Conservation (phyloP, 78 protist genomes). For the Chrysochromulina tobinii region DNA sequence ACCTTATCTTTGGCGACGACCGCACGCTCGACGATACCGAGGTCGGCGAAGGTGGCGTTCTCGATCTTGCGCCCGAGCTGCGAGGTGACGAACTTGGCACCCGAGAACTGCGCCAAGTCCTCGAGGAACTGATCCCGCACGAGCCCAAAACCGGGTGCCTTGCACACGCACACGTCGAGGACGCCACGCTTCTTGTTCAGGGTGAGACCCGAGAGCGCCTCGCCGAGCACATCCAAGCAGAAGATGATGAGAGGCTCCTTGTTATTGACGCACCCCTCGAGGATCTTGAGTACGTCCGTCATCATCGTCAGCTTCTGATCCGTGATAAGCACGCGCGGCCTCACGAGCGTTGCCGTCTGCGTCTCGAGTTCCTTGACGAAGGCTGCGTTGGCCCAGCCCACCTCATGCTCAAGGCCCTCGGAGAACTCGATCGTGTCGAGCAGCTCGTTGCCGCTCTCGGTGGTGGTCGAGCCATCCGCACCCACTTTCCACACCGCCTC, state of each 20-base stretch:
- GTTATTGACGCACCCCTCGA: background rate
- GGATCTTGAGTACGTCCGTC: background rate
- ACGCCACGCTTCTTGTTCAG: conserved; percentile 32
- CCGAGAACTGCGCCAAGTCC: conserved; percentile 38
- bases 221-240: conserved; percentile 3
- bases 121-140: conserved; percentile 16
- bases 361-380: background rate
- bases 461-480: background rate
- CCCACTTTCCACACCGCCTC: background rate
- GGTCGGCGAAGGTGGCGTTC: background rate
- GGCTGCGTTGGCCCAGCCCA: background rate
- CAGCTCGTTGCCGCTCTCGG: background rate
- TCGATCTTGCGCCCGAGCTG: background rate
- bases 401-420: conserved; percentile 31
- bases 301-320: background rate
- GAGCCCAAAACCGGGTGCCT: conserved; percentile 47
- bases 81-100: background rate
- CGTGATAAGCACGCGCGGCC: background rate
- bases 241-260: conserved; percentile 35
- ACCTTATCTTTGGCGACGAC: conserved; percentile 4
- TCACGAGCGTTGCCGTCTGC: background rate
- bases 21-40: background rate
- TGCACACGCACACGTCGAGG: conserved; percentile 6
- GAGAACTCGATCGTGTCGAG: background rate
- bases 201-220: conserved; percentile 30